A percentile compares a stretch with the other conserved stretches of the same genome.
These are phyloP conservation scores for Herpotrichia juniperi DNA, from an alignment of 2,329 filamentous ascomycete genomes.

Conservation along the genomic window DNA sequence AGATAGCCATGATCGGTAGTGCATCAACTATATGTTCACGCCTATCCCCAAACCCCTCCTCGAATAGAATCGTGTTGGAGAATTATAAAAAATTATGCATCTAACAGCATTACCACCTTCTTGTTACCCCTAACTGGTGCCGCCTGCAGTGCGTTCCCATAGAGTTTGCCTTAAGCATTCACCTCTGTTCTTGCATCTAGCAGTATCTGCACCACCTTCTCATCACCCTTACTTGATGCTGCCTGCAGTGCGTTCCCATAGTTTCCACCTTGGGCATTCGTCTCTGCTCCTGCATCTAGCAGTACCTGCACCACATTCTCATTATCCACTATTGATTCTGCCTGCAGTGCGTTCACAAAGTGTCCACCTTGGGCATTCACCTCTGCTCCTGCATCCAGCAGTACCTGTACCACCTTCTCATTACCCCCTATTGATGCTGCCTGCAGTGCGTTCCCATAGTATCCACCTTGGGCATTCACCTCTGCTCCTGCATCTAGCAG, in stretches of 20 bases:
- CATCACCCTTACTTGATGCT: not conserved
- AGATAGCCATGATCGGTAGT: too few relatives aligned
- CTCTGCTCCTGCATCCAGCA: too few relatives aligned
- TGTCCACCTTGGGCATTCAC: too few relatives aligned
- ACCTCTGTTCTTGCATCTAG: not conserved
- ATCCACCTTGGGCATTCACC: too few relatives aligned
- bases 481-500: too few relatives aligned
- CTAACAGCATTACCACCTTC: not conserved
- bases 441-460: not conserved
- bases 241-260: not conserved
- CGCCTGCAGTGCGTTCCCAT: not conserved
- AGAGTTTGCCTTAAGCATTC: not conserved
- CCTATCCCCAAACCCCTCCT: too few relatives aligned
- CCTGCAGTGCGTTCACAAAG: not conserved
- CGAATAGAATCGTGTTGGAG: too few relatives aligned
- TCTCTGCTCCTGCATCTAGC: not conserved
- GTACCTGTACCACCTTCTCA: not conserved
- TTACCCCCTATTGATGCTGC: not conserved
- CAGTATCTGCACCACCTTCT: not conserved
- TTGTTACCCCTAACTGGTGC: not conserved
- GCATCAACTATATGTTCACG: too few relatives aligned
- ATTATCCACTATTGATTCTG: not conserved
- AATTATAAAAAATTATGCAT: too few relatives aligned
- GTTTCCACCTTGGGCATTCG: slow-evolving; percentile 1
- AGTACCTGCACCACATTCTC: not conserved